A percentile compares a stretch with the other conserved stretches of the same genome.
Conservation (phyloP, 257 asterid species). For the Solanum pinnatisectum region DNA sequence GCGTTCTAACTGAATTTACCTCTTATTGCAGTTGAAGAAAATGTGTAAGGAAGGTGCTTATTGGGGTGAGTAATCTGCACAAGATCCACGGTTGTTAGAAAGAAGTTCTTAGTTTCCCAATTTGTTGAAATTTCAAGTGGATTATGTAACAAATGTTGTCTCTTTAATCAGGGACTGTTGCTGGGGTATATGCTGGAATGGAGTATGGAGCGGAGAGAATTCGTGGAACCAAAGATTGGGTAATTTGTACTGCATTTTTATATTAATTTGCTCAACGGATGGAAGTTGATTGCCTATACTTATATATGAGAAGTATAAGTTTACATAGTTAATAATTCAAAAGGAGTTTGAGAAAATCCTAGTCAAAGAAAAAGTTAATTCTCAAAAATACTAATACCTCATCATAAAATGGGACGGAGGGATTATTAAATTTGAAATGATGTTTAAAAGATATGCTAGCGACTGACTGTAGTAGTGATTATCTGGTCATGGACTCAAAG, state of each 20-base stretch:
- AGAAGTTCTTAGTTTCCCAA: background rate
- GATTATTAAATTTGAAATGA: background rate
- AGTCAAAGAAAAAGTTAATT: background rate
- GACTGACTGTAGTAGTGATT: background rate
- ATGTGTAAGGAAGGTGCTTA: conserved; percentile 93
- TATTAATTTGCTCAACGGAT: background rate
- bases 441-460: background rate
- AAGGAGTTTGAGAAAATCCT: background rate
- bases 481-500: background rate
- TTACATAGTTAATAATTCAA: background rate
- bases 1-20: conserved; percentile 7
- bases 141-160: background rate
- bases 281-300: background rate
- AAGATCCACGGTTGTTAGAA: background rate
- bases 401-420: background rate
- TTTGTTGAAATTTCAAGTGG: background rate
- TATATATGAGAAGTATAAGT: background rate
- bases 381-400: background rate
- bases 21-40: conserved; percentile 59
- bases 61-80: conserved; percentile 61
- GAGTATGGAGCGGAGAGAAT: conserved; percentile 57
- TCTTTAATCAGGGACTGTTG: conserved; percentile 53
- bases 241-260: conserved; percentile 14
- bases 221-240: conserved; percentile 87
- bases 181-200: conserved; percentile 72